A percentile compares a stretch with the other conserved stretches of the same genome.
phyloP scores from a whole-genome alignment of 2,329 filamentous ascomycete species.

The Colletotrichum sp. region DNA sequence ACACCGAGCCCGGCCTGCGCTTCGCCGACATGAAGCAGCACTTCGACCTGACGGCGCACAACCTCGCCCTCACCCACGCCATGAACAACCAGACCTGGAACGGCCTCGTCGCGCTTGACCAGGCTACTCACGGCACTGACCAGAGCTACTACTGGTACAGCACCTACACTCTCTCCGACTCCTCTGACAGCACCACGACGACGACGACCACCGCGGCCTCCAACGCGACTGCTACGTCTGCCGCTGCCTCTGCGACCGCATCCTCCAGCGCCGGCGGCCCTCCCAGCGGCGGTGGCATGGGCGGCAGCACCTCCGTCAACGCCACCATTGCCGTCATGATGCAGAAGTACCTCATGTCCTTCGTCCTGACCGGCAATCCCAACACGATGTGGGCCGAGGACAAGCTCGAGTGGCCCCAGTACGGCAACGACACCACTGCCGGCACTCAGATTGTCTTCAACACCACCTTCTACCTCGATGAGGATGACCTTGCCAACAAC shows the following conservation, averaged over 20 bases:
- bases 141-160: conserved; percentile 10
- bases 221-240: neutral
- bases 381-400: conserved; percentile 1
- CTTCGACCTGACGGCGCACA: neutral
- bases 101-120: neutral
- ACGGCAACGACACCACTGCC: neutral
- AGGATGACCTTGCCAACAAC: neutral
- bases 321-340: conserved; percentile 3
- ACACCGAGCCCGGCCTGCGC: neutral
- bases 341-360: conserved; percentile 6
- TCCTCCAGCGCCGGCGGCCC: neutral
- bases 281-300: neutral
- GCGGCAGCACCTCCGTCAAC: neutral
- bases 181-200: neutral
- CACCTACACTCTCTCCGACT: neutral
- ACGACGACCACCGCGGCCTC: neutral
- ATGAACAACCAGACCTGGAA: neutral
- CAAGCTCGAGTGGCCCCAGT: conserved; percentile 6
- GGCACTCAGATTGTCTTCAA: conserved; percentile 1
- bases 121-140: neutral
- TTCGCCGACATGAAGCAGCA: conserved; percentile 6
- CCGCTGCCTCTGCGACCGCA: neutral
- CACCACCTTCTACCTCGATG: neutral
- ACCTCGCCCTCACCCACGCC: neutral
- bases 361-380: neutral